phyloP scores from a whole-genome alignment of 805 yeast species.

The Candida glaebosa region DNA sequence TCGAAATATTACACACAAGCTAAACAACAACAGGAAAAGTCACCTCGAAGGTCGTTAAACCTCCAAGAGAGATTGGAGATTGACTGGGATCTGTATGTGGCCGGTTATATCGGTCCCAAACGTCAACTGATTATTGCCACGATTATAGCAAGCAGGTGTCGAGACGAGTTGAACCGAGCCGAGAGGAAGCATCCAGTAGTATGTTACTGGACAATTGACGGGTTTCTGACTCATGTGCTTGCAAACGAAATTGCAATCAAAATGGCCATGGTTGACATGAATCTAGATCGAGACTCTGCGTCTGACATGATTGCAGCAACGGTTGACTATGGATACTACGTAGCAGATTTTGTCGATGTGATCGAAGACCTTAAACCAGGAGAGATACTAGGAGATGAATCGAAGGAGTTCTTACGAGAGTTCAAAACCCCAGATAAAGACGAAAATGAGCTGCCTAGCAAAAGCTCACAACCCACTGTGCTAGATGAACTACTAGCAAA shows the following conservation, averaged over 20 bases:
- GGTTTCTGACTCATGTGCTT: conserved; percentile 55
- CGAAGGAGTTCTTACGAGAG: conserved; percentile 9
- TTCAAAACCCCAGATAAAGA: not conserved
- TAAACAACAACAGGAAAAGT: conserved; percentile 30
- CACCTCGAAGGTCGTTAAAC: conserved; percentile 44
- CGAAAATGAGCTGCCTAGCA: not conserved
- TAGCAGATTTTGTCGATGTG: conserved; percentile 30
- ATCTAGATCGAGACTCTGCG: conserved; percentile 37
- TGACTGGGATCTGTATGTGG: conserved; percentile 43
- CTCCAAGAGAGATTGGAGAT: conserved; percentile 44
- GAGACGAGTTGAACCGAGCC: conserved; percentile 23
- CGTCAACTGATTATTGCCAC: conserved; percentile 52
- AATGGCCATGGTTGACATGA: conserved; percentile 46
- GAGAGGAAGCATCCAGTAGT: conserved; percentile 41
- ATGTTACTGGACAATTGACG: conserved; percentile 57
- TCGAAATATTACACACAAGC: conserved; percentile 55
- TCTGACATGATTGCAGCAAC: conserved; percentile 46
- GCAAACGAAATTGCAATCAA: conserved; percentile 60
- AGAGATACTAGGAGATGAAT: conserved; percentile 10
- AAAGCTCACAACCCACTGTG: not conserved
- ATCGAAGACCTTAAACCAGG: conserved; percentile 23
- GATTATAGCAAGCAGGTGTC: conserved; percentile 33
- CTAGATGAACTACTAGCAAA: conserved; percentile 2
- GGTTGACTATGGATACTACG: conserved; percentile 41
- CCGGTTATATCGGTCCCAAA: conserved; percentile 61